These are phyloP conservation scores for Trifolium pratense DNA, from an alignment of 306 rosid species.

Conservation along the genomic window DNA sequence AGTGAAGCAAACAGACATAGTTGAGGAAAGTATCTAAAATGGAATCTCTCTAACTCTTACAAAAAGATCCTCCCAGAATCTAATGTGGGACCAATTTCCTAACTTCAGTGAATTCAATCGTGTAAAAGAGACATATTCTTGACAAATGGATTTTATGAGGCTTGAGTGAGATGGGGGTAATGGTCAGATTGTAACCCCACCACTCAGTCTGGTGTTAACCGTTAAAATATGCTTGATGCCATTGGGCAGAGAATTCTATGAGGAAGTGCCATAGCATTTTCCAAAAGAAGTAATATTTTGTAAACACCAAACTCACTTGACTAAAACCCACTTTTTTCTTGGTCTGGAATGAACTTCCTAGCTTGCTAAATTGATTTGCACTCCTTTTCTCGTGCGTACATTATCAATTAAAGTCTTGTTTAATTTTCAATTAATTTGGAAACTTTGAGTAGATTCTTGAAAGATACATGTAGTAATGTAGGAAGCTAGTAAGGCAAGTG, in stretches of 20 bases:
- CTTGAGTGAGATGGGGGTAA: neutral
- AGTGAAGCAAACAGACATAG: neutral
- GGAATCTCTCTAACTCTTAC: neutral
- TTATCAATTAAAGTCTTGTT: neutral
- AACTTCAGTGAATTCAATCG: neutral
- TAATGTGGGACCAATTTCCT: neutral
- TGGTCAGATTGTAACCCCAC: neutral
- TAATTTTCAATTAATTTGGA: neutral
- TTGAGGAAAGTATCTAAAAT: neutral
- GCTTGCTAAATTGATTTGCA: neutral
- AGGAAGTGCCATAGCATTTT: neutral
- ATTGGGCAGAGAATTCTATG: neutral
- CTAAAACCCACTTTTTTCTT: neutral
- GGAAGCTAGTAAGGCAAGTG: neutral
- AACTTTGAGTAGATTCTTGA: neutral
- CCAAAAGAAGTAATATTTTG: neutral
- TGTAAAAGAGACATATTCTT: neutral
- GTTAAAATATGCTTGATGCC: neutral
- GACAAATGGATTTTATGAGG: neutral
- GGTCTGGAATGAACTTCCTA: slow-evolving; percentile 5
- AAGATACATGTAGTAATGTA: neutral
- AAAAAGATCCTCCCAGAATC: slow-evolving; percentile 2
- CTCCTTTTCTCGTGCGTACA: neutral
- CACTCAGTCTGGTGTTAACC: neutral
- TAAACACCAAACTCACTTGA: neutral